phyloP scores from a whole-genome alignment of 139 green algal species.

The Auxenochlorella protothecoides region DNA sequence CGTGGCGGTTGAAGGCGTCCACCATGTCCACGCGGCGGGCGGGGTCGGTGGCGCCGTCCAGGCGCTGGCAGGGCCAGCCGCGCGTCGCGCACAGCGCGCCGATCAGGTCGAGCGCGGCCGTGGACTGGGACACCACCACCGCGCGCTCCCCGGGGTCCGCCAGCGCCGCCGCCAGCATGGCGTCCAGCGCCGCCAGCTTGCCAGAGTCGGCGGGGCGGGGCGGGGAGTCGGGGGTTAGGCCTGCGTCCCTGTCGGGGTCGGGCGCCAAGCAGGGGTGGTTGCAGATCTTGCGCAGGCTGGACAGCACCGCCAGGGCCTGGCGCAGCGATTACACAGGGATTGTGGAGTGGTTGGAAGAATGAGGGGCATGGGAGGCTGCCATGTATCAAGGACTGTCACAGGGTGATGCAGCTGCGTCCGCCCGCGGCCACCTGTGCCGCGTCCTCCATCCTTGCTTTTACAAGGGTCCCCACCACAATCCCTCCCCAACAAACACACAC shows the following conservation, averaged over 20 bases:
- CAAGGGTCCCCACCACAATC: too few relatives aligned
- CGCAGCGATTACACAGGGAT: not conserved
- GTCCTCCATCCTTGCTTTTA: too few relatives aligned
- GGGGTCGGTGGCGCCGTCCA: constrained; percentile 59
- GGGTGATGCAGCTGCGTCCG: too few relatives aligned
- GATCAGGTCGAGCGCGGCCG: constrained; percentile 55
- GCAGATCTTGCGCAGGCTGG: constrained; percentile 54
- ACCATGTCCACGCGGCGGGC: constrained; percentile 58
- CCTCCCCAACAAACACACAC: too few relatives aligned
- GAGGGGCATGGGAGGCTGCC: too few relatives aligned
- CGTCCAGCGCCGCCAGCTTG: constrained; percentile 52
- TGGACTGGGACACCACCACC: constrained; percentile 65
- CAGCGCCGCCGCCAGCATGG: constrained; percentile 38
- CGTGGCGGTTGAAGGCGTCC: constrained; percentile 61
- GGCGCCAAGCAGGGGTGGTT: constrained; percentile 53
- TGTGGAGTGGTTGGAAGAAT: too few relatives aligned
- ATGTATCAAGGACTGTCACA: too few relatives aligned
- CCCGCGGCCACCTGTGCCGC: too few relatives aligned
- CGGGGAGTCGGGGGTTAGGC: not conserved
- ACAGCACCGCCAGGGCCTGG: constrained; percentile 46
- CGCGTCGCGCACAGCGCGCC: constrained; percentile 16
- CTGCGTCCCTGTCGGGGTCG: not conserved
- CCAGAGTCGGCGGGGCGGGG: not conserved
- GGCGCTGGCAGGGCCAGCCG: constrained; percentile 35
- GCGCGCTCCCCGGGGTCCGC: constrained; percentile 20